Conservation (phyloP, 148 eudicot genomes). For the Spergularia bocconei region DNA sequence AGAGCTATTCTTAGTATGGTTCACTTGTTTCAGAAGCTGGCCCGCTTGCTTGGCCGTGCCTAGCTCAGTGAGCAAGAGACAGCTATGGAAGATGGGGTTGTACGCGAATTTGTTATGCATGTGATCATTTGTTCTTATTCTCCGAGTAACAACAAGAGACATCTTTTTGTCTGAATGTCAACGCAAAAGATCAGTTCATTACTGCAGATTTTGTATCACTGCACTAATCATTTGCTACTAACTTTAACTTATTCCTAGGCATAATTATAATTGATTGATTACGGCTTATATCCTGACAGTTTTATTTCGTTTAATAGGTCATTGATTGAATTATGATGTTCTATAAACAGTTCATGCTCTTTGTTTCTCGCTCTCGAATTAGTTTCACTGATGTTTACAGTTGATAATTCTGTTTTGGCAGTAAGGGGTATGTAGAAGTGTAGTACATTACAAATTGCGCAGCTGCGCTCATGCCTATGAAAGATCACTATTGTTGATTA, state of each 20-base stretch:
- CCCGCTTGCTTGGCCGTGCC: neutral
- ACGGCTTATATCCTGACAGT: neutral
- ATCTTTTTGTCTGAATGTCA: constrained; percentile 26
- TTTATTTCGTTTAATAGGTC: neutral
- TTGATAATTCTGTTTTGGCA: too few species aligned
- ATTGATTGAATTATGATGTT: neutral
- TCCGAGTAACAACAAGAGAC: constrained; percentile 19
- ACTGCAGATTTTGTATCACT: neutral
- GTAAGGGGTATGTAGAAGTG: too few species aligned
- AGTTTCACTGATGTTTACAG: too few species aligned
- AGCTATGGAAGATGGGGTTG: neutral
- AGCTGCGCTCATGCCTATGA: too few species aligned
- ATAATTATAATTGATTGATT: neutral
- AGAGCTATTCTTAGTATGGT: neutral
- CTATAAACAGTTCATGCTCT: neutral
- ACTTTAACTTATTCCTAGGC: neutral
- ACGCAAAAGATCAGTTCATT: constrained; percentile 12
- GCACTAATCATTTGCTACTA: neutral
- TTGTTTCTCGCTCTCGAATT: too few species aligned
- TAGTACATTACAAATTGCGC: too few species aligned
- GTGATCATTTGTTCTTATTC: constrained; percentile 22
- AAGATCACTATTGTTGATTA: too few species aligned
- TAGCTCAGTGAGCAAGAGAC: neutral
- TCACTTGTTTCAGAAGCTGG: constrained; percentile 12
- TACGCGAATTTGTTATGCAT: constrained; percentile 3